A percentile compares a stretch with the other conserved stretches of the same genome.
phyloP scores from a whole-genome alignment of 2,329 filamentous ascomycete species.

The Dichotomopilus funicola region DNA sequence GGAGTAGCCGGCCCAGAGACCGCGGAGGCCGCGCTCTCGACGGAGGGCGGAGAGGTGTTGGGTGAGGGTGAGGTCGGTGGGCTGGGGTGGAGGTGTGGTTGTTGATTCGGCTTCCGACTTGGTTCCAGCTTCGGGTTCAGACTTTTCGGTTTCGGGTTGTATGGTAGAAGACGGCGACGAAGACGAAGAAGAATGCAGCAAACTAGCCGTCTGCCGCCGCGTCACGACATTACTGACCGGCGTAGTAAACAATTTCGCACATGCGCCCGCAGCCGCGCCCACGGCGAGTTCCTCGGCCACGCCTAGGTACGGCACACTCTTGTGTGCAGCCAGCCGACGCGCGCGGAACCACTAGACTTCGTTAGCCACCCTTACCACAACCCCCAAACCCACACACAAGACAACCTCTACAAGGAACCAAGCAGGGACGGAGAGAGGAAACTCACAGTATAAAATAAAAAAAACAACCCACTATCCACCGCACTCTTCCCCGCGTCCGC shows the following conservation, averaged over 20 bases:
- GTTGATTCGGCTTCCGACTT: not conserved
- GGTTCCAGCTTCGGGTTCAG: too few relatives aligned
- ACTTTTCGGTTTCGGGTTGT: not conserved
- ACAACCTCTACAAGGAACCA: too few relatives aligned
- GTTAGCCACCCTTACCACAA: not conserved
- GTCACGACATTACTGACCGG: constrained; percentile 79
- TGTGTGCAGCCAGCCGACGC: constrained; percentile 34
- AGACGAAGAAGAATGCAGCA: not conserved
- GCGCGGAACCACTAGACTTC: constrained; percentile 30
- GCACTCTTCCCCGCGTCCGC: constrained; percentile 61
- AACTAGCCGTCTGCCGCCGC: constrained; percentile 62
- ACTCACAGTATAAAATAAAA: constrained; percentile 66
- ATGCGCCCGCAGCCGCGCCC: constrained; percentile 66
- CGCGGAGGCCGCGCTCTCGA: constrained; percentile 56
- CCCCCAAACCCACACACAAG: too few relatives aligned
- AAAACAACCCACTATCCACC: constrained; percentile 78
- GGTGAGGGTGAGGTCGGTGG: constrained; percentile 35
- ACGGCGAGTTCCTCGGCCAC: constrained; percentile 67
- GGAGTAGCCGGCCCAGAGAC: constrained; percentile 85
- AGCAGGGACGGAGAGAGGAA: too few relatives aligned
- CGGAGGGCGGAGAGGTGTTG: constrained; percentile 60
- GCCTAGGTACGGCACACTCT: constrained; percentile 38
- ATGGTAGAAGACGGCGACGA: too few relatives aligned
- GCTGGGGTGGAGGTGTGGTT: not conserved
- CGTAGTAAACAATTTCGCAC: constrained; percentile 69